Base-by-base conservation (phyloP, 345 rosid genomes). In the Psidium friedrichsthalianum region DNA sequence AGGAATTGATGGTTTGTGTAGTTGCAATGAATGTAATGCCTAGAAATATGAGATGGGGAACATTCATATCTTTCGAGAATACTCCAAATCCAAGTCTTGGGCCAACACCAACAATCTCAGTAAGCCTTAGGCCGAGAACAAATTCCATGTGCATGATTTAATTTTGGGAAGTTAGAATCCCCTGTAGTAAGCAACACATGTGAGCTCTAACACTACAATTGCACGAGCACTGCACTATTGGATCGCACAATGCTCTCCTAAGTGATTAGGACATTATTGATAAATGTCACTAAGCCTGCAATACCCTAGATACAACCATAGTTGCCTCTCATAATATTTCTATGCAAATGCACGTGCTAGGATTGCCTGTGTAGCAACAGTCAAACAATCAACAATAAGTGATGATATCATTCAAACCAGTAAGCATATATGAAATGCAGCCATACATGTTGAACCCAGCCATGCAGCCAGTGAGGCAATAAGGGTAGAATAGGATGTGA, bases 321-420 rank as follows among this genome's bases (percentile, higher is more conserved):
- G 92, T 91, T 58, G 96, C 99, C 92, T 95, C 84, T 89, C 88
- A 82, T 93, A 92, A 84, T 97, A 91, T 86, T 94, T 95, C 88
- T 93, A 95, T 29, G 98, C 95, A 88, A 95, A 95, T 29, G 54
- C 18, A 52, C 54, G 1, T 52, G 18, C 54, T 52, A 14, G 18
- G 54, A 52, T 13, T 52, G 98, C 99, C 97, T 97, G 98, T 82
- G 95, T 98, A 25, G 98, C 98, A 82, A 95, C 93, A 5, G 99
- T 98, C 86, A 97, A 90, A 56, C 97, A 98, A 90, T 97, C 98
- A 5, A 96, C 95, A 12, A 95, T 98, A 82, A 97, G 98, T 51
- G 99, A 97, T 44, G 98, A 93, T 25, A 98, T 96, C 86, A 95
- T 78, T 96, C 95, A 97, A 83, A 97, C 96, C 81, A 95, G 97